Evolutionary conservation across 129 eudicot genomes (phyloP), one percentile per base, ranked within the genome.

Genomic region (Glebionis coronaria): DNA sequence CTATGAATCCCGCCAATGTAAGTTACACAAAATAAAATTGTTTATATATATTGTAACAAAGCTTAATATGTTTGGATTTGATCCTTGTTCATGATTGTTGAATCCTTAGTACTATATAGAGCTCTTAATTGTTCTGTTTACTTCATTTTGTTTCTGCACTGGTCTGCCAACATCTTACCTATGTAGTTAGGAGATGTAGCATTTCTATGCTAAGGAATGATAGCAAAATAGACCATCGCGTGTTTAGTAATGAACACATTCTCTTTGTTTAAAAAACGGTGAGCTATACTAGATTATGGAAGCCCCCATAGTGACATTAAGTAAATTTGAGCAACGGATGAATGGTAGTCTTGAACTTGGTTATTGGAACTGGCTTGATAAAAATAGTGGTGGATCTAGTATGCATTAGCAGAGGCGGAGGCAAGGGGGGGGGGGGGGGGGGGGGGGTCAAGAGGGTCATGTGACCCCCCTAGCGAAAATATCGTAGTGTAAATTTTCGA

Each of bases 1-100:
- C 90, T 21, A 84, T 84, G 90, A 84, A 84, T 69, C 90, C 90
- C 44, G 84, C 84, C 29, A 81, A 78, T 81, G 90, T 81, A 63
- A 81, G 85, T 68, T 38, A 14, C 19, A 42, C 59, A 62, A 12
- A 35, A 23, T 38, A 42, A 21, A 12, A 60, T 54, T 35, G 42
- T 23, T 65, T 56, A 13, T 45, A 28, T 29, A 0, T 5, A 50
- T 2, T 14, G 16, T 4, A 55, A 11, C 64, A 6, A n/a, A 7
- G 46, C 3, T 31, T 29, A 3, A 18, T 55, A 45, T 15, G 38
- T 54, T 54, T 14, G 12, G 12, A 46, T 74, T 65, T 74, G 67
- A 74, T 74, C 67, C 60, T 29, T 8, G 28, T 56, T 55, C 54
- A 42, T 51, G 71, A 40, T 50, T 28, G 15, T 46, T 70, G 19